Evolutionary conservation across 306 rosid genomes (phyloP), one percentile per base, ranked within the genome.

Genomic region (Cicer judaicum): DNA sequence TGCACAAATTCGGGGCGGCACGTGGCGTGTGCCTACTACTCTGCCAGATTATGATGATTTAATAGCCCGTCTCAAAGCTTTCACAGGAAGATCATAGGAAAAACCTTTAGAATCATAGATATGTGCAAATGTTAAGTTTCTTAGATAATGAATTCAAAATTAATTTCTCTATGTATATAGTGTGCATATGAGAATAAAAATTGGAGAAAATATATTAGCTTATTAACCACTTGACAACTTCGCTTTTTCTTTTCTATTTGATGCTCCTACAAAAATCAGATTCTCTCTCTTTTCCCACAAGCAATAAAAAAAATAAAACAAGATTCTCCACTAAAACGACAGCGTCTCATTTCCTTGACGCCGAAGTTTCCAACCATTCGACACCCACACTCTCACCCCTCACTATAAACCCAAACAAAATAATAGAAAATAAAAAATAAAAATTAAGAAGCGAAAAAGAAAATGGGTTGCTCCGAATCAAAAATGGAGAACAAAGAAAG

Each of bases 401-500:
- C 40, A 19, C 0, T 6, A 59, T 14, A 5, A 10, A 9, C 62
- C 5, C 60, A 16, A 54, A 53, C 29, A 16, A 53, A 7, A 53
- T 3, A 24, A 24, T 2, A 50, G 7, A 7, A 56, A 21, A 2
- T 24, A 24, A 24, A 24, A 24, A 24, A 24, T 24, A 24, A 24
- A 24, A 24, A 24, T 24, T 0, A 13, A 29, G 5, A 29, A 29
- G 1, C 1, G 6, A 21, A 1, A 10, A 2, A 10, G n/a, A 12
- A 64, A 1, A 93, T 93, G 98, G 98, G 98, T 18, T 93, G 98
- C 64, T 54, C 84, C 46, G 89, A 90, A 66, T 93, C 98, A 2
- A 93, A 90, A 83, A 90, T 90, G 80, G 96, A 93, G 82, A 89
- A 93, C 80, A 95, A 90, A 40, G 98, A 93, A 73, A 88, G 88